Evolutionary conservation across 148 eudicot species (phyloP).

Genomic region (Nyssa sinensis): DNA sequence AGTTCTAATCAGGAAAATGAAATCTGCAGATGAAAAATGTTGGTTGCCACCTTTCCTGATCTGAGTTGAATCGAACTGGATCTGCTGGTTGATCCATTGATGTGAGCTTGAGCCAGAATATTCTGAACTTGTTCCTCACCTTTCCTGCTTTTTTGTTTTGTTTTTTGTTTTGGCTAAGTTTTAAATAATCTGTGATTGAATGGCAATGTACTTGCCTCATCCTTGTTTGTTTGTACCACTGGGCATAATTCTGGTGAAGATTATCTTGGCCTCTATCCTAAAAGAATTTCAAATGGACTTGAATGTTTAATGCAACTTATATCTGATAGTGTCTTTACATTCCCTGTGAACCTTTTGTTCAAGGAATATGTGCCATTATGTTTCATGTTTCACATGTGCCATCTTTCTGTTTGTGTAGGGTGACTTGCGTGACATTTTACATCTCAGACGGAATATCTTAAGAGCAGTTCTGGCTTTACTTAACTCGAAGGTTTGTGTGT

Average conservation of each 20-base stretch:
- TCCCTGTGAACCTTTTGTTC: not conserved
- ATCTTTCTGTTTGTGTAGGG: slow-evolving; percentile 53
- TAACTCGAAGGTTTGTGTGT: slow-evolving; percentile 61
- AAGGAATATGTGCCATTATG: not conserved
- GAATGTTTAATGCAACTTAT: not conserved
- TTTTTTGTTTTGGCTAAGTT: not conserved
- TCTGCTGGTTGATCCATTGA: not conserved
- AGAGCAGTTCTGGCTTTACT: slow-evolving; percentile 59
- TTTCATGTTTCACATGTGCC: slow-evolving; percentile 1
- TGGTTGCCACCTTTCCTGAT: not conserved
- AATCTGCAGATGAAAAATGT: not conserved
- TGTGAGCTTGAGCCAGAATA: not conserved
- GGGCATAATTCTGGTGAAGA: not conserved
- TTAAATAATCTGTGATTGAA: not conserved
- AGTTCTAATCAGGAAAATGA: not conserved
- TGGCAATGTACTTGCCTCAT: not conserved
- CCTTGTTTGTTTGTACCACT: not conserved
- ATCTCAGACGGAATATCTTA: slow-evolving; percentile 68
- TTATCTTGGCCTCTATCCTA: not conserved
- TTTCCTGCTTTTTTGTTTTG: not conserved
- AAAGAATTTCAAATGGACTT: not conserved
- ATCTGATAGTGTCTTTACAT: not conserved
- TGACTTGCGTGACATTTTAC: slow-evolving; percentile 66
- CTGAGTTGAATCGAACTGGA: not conserved
- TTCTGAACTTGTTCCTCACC: no score